These are phyloP conservation scores for Boletus subparvulus DNA, from an alignment of 768 basidiomycete genomes.

Conservation along the genomic window DNA sequence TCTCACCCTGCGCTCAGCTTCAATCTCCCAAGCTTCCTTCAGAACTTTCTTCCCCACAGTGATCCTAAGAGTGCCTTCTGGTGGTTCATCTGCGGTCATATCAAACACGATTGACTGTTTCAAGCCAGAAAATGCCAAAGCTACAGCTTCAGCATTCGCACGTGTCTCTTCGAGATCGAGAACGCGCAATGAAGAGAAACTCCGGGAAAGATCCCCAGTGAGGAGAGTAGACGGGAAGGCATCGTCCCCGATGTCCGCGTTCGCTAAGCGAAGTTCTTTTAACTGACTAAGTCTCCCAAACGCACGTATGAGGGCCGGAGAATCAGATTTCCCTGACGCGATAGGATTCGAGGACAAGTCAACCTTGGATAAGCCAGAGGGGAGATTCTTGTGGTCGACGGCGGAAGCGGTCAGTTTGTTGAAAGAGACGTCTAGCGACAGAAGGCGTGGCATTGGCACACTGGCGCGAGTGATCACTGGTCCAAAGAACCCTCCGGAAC, in stretches of 20 bases:
- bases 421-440: conserved; percentile 61
- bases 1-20: conserved; percentile 57
- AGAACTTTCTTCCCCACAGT: conserved; percentile 68
- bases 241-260: conserved; percentile 59
- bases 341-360: conserved; percentile 71
- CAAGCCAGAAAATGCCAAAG: conserved; percentile 45
- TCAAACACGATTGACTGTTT: conserved; percentile 56
- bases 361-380: conserved; percentile 53
- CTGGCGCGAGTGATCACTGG: conserved; percentile 61
- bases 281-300: conserved; percentile 51
- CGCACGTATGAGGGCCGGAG: conserved; percentile 40
- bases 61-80: conserved; percentile 51
- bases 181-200: conserved; percentile 52
- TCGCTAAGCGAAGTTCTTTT: conserved; percentile 55
- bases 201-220: conserved; percentile 13
- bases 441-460: conserved; percentile 63
- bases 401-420: conserved; percentile 59
- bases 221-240: conserved; percentile 44
- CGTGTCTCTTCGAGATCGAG: conserved; percentile 70
- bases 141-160: conserved; percentile 47
- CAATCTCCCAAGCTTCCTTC: conserved; percentile 80
- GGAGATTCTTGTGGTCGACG: conserved; percentile 55
- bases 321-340: conserved; percentile 34
- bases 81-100: conserved; percentile 51
- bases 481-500: conserved; percentile 60